phyloP scores from a whole-genome alignment of 352 stramenopile species.

The Pythium dissimile region DNA sequence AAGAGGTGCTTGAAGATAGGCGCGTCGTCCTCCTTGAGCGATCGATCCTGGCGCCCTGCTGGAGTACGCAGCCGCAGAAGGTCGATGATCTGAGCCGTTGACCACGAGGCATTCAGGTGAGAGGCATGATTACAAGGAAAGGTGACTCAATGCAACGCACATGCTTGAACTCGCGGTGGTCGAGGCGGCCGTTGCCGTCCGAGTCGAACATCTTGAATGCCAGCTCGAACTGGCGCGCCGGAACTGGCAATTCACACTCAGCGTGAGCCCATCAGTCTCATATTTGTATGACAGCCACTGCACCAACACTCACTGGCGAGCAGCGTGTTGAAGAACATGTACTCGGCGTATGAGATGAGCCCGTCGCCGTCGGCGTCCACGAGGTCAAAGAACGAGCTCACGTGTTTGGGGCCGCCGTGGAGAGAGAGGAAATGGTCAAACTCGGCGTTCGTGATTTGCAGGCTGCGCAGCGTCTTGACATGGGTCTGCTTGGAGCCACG shows the following conservation, averaged over 20 bases:
- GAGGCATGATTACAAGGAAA: background rate
- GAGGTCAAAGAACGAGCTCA: constrained; percentile 80
- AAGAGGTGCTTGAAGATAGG: constrained; percentile 87
- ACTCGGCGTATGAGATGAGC: constrained; percentile 86
- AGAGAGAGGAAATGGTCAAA: constrained; percentile 79
- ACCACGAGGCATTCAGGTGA: background rate
- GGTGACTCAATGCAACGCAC: constrained; percentile 23
- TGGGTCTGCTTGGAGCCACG: too few relatives aligned
- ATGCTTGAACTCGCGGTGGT: constrained; percentile 85
- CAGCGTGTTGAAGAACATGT: constrained; percentile 88
- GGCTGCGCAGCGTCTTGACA: constrained; percentile 58
- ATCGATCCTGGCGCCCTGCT: constrained; percentile 74
- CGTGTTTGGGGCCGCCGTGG: constrained; percentile 51
- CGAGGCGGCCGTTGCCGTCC: constrained; percentile 74
- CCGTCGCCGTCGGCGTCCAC: constrained; percentile 85
- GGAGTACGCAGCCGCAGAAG: constrained; percentile 78
- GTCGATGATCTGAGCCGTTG: constrained; percentile 78
- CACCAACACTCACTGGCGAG: constrained; percentile 62
- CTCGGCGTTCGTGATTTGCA: constrained; percentile 82
- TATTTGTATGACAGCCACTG: too few relatives aligned
- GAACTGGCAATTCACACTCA: constrained; percentile 38
- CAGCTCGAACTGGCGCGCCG: constrained; percentile 80
- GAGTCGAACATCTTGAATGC: constrained; percentile 90
- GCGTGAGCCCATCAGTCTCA: too few relatives aligned
- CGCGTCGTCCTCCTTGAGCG: constrained; percentile 67